A percentile compares a stretch with the other conserved stretches of the same genome.
Conservation (phyloP, 2,329 filamentous ascomycete genomes). For the Cladorrhinum sp. region DNA sequence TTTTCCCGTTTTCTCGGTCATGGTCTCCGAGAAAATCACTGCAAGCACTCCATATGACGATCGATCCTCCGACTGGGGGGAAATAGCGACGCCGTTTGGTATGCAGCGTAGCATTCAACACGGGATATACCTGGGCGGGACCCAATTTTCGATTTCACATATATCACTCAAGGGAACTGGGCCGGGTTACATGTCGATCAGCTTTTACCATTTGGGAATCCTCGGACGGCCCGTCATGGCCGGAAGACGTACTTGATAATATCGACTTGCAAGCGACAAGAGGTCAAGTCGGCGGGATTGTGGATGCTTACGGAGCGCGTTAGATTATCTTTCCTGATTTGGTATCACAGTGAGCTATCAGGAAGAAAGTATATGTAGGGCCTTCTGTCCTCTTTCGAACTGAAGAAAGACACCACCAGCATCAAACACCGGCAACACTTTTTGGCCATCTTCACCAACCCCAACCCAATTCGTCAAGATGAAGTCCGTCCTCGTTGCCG, state of each 20-base stretch:
- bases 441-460: background rate
- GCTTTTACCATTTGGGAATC: too few species aligned
- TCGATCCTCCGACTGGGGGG: background rate
- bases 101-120: background rate
- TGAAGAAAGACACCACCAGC: too few species aligned
- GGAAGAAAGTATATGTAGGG: too few species aligned
- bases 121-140: background rate
- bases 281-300: background rate
- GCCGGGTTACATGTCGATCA: background rate
- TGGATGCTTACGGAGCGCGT: background rate
- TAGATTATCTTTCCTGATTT: background rate
- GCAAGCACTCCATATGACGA: too few species aligned
- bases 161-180: background rate
- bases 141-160: background rate
- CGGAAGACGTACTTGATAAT: background rate
- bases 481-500: conserved; percentile 19
- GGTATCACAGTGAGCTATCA: background rate
- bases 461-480: conserved; percentile 7
- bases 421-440: too few species aligned
- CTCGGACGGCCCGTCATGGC: background rate
- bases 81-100: background rate
- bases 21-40: background rate
- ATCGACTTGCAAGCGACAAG: background rate
- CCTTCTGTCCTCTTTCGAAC: too few species aligned
- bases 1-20: background rate